Percentiles rank a stretch among this genome's conserved stretches.
phyloP scores from a whole-genome alignment of 2,329 filamentous ascomycete genomes.

The Pseudogymnoascus sp. region DNA sequence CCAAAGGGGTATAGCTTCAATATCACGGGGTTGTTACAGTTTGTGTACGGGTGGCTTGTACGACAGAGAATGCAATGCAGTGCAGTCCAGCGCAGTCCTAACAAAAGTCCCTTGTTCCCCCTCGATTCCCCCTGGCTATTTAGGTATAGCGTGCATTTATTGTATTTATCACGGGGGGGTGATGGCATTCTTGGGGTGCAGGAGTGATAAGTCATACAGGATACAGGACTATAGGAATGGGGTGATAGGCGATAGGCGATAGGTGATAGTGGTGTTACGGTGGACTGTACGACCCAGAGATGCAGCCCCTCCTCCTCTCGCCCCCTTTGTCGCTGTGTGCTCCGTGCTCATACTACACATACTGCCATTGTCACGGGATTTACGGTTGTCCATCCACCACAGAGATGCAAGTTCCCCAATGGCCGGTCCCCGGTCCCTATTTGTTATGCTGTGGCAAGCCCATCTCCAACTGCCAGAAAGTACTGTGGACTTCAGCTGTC shows the following conservation, averaged over 20 bases:
- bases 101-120: too few species aligned
- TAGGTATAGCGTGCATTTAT: background rate
- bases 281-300: background rate
- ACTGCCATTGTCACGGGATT: background rate
- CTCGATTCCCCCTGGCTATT: too few species aligned
- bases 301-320: background rate
- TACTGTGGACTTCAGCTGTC: background rate
- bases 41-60: background rate
- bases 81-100: too few species aligned
- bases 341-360: background rate
- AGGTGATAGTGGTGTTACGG: background rate
- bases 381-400: background rate
- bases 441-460: slow-evolving; percentile 2
- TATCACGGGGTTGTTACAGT: background rate
- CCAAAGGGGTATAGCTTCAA: background rate
- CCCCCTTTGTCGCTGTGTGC: background rate
- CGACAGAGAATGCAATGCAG: too few species aligned
- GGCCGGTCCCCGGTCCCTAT: background rate
- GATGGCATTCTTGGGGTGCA: too few species aligned
- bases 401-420: background rate
- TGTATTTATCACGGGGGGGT: background rate
- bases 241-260: background rate
- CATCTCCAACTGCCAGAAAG: background rate
- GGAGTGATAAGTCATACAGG: too few species aligned
- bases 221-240: too few species aligned